Base-by-base conservation (phyloP, 257 asterid species). In the Prunella vulgaris region DNA sequence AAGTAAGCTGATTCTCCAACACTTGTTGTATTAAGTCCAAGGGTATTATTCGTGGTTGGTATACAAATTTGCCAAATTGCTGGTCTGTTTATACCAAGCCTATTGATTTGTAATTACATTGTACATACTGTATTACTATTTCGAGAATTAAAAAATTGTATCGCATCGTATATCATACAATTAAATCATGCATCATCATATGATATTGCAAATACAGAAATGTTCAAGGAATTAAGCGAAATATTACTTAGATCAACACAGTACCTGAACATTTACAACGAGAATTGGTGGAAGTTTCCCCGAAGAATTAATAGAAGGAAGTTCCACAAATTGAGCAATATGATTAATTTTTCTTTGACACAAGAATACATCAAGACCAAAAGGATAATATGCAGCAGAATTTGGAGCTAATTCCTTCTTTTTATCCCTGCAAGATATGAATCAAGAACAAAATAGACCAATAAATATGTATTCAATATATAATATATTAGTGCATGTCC, bases 201-300 rank as follows among this genome's bases (percentile, higher is more conserved):
- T 48, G 37, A 53, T 32, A 20, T 13, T 49, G 60, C 62, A 66
- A 24, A 57, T 17, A 5, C 18, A 25, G 24, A 25, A 57, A 12
- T 25, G 18, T 27, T 25, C 17, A 9, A 38, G n/a, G 57, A 25
- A 37, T 56, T 35, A 60, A 40, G 46, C n/a, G 27, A 2, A 5
- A 33, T 58, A 14, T 1, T 25, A 30, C 20, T 63, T 28, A 4
- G 15, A n/a, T 21, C 20, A 17, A 51, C 35, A 46, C 37, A 44
- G 66, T 79, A 94, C 98, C 97, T 94, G 99, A 64, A 87, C 95
- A 81, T 94, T 94, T 76, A 94, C 97, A 61, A 94, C 95, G 22
- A 94, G 98, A 72, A 94, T 82, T 1, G 92, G 83, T 33, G 99
- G 99, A 65, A 94, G 90, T 61, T 83, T 84, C 77, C 83, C 97